Evolutionary conservation across 2,329 filamentous ascomycete species (phyloP), one percentile per base, ranked within the genome.

Genomic region (Calycina herbarum): DNA sequence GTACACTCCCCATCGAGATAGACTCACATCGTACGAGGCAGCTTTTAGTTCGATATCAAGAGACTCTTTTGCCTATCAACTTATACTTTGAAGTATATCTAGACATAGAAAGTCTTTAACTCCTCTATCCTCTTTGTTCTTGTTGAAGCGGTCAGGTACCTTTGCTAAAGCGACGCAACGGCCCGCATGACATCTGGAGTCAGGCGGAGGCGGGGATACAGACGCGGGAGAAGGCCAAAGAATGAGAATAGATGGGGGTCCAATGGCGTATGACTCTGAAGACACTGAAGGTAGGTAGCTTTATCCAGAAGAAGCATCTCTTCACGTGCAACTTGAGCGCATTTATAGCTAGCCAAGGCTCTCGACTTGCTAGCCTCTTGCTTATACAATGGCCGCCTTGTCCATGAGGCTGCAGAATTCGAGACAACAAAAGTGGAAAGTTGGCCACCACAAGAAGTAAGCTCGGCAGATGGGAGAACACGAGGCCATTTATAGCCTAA

Each of bases 191-290:
- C 48, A 54, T 54, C 20, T 24, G 24, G 48, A 54, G 48, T 54
- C 48, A 54, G 48, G 48, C 48, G 45, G 45, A 51, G n/a, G 7
- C 42, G 24, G 42, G 42, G 45, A 11, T 51, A 54, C 59, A 33
- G 65, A 65, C 59, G 61, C 57, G 64, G 65, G 57, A 57, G 68
- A 57, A 29, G 48, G 51, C n/a, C 2, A 48, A 54, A 58, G 17
- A 51, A 65, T 56, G 67, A 40, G 7, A 51, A 38, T 24, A 24
- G 57, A 57, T 64, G 56, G 61, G 24, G 61, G 40, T 8, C 38
- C 40, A 59, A 59, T 63, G 54, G 56, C 42, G 62, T 60, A 59
- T 64, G 62, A 64, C 62, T 20, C 20, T 20, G 20, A 20, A 20
- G 20, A 20, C 20, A 20, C 20, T 20, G 20, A 20, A 20, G 20